phyloP scores from a whole-genome alignment of 2,329 filamentous ascomycete species.

The Tolypocladium endophyticum region DNA sequence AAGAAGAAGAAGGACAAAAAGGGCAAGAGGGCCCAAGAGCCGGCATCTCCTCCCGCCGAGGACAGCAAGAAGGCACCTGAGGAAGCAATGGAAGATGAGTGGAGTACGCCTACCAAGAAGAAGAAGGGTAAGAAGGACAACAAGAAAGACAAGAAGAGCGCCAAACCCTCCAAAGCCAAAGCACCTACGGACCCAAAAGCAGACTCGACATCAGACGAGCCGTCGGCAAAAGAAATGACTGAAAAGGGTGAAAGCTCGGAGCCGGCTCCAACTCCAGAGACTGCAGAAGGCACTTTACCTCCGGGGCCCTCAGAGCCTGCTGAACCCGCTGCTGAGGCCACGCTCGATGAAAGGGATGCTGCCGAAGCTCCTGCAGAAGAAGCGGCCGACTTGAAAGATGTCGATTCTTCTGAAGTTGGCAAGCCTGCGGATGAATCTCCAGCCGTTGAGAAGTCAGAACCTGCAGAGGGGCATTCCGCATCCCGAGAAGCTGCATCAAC shows the following conservation, averaged over 20 bases:
- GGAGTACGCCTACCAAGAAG: constrained; percentile 4
- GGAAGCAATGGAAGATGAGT: constrained; percentile 5
- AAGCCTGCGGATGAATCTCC: background rate
- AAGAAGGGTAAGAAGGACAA: constrained; percentile 14
- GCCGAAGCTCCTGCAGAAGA: background rate
- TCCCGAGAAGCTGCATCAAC: background rate
- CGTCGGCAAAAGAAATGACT: background rate
- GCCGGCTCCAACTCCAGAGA: background rate
- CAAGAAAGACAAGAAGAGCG: constrained; percentile 13
- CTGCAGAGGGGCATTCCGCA: background rate
- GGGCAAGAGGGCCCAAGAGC: constrained; percentile 11
- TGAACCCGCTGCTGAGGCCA: background rate
- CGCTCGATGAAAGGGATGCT: background rate
- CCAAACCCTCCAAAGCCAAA: constrained; percentile 5
- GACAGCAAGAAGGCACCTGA: constrained; percentile 8
- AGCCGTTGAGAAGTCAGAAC: background rate
- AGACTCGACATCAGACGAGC: background rate
- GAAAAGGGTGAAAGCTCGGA: background rate
- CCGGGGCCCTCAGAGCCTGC: background rate
- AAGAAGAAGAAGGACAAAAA: constrained; percentile 12
- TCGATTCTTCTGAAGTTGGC: background rate
- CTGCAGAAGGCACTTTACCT: background rate
- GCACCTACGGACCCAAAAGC: background rate
- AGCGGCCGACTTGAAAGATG: background rate
- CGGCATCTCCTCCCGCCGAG: constrained; percentile 2